Evolutionary conservation across 1,139 yeast genomes (phyloP).

Genomic region (Geotrichum macrosporum): DNA sequence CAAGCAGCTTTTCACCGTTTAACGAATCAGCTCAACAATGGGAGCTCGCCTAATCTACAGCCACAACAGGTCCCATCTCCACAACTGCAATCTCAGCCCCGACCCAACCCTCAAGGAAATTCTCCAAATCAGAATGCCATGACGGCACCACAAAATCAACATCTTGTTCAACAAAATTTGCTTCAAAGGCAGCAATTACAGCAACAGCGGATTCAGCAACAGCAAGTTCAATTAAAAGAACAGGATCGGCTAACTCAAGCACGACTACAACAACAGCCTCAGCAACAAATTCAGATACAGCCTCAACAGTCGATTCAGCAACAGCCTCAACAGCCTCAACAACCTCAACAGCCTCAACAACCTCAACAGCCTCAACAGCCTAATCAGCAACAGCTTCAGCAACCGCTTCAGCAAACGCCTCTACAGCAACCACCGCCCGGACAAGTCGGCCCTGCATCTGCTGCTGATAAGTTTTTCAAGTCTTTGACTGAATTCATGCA

Average conservation of each 20-base stretch:
- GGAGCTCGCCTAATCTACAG: background rate
- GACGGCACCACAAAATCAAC: conserved; percentile 3
- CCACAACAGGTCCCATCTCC: background rate
- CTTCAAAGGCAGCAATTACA: conserved; percentile 3
- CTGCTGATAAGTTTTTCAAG: conserved; percentile 56
- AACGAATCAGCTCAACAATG: background rate
- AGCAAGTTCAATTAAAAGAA: conserved; percentile 15
- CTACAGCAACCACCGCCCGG: conserved; percentile 20
- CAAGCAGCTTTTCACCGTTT: conserved; percentile 10
- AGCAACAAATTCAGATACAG: conserved; percentile 16
- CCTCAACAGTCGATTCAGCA: conserved; percentile 14
- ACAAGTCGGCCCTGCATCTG: background rate
- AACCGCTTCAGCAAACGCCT: conserved; percentile 1
- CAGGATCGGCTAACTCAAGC: conserved; percentile 9
- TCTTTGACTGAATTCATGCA: conserved; percentile 69
- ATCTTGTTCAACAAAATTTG: background rate
- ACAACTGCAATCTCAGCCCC: background rate
- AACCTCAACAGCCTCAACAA: no score
- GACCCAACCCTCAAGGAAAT: background rate
- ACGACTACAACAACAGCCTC: conserved; percentile 11
- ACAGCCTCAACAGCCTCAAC: no score
- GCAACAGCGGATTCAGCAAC: conserved; percentile 10
- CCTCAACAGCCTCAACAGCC: no score
- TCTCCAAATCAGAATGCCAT: background rate
- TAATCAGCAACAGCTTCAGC: conserved; percentile 12